Percentiles rank a stretch among this genome's conserved stretches.
Evolutionary conservation across 805 yeast genomes (phyloP).

Genomic region (Suhomyces faveliae): DNA sequence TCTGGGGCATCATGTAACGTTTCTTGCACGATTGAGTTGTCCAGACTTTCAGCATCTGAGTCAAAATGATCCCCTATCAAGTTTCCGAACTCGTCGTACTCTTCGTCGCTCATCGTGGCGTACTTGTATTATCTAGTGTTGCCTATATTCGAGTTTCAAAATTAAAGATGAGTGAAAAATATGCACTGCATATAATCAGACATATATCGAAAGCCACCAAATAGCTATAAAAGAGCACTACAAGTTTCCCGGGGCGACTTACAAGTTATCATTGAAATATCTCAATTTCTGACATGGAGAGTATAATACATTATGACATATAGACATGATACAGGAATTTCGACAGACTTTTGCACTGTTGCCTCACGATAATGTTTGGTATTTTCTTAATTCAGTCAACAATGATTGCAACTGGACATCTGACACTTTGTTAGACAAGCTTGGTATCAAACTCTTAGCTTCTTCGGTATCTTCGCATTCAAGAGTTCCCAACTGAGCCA

Average conservation of each 20-base stretch:
- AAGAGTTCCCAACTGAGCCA: conserved; percentile 86
- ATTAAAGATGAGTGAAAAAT: neutral
- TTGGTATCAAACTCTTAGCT: conserved; percentile 91
- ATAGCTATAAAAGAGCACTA: neutral
- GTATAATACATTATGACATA: conserved; percentile 4
- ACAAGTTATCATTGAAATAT: neutral
- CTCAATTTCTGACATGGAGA: neutral
- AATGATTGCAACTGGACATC: conserved; percentile 86
- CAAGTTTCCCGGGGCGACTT: neutral
- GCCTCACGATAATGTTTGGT: conserved; percentile 39
- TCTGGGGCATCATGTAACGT: conserved; percentile 13
- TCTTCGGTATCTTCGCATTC: conserved; percentile 97
- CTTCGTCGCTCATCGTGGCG: conserved; percentile 52
- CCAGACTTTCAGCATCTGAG: conserved; percentile 44
- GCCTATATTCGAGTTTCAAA: neutral
- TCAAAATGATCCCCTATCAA: conserved; percentile 52
- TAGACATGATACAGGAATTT: neutral
- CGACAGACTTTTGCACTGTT: conserved; percentile 1
- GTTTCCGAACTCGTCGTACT: conserved; percentile 83
- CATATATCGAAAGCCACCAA: neutral
- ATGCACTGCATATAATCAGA: conserved; percentile 3
- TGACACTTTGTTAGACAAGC: conserved; percentile 74
- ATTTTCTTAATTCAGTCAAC: conserved; percentile 77
- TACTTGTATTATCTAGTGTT: neutral
- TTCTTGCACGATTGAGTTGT: conserved; percentile 1